Percentiles rank a stretch among this genome's conserved stretches.
phyloP scores from a whole-genome alignment of 352 stramenopile species.

The Phytophthora fragariaefolia region DNA sequence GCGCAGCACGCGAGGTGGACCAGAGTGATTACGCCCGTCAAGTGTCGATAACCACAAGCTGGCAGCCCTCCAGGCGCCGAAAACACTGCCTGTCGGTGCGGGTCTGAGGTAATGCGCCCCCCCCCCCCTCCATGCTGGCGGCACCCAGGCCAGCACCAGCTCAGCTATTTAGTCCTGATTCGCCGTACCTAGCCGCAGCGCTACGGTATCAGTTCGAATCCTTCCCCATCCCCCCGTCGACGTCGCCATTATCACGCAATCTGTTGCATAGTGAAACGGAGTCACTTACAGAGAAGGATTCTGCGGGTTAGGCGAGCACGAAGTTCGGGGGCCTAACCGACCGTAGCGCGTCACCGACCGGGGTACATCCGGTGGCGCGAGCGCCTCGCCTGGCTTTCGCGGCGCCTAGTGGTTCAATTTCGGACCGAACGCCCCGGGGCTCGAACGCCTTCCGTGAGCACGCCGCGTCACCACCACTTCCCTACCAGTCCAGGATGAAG shows the following conservation, averaged over 20 bases:
- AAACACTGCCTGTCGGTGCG: too few relatives aligned
- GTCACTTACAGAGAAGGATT: conserved; percentile 3
- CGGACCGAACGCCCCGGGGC: conserved; percentile 12
- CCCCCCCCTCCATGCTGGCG: too few relatives aligned
- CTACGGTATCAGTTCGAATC: not conserved
- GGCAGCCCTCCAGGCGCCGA: not conserved
- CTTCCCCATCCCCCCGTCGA: conserved; percentile 4
- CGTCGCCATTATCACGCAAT: conserved; percentile 31
- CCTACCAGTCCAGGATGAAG: conserved; percentile 26
- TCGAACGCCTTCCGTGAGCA: conserved; percentile 33
- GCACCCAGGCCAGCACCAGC: not conserved
- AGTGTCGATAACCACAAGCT: not conserved
- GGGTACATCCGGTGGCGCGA: conserved; percentile 10
- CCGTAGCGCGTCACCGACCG: conserved; percentile 3
- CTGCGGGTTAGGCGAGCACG: conserved; percentile 1
- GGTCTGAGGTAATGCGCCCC: too few relatives aligned
- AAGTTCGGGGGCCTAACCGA: not conserved
- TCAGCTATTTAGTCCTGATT: not conserved
- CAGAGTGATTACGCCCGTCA: conserved; percentile 6
- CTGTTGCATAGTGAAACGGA: conserved; percentile 14
- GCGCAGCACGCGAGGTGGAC: conserved; percentile 7
- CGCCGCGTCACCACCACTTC: conserved; percentile 42
- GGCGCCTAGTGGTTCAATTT: conserved; percentile 14
- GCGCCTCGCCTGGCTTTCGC: conserved; percentile 6
- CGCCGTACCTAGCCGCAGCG: not conserved